phyloP scores from a whole-genome alignment of 2,329 filamentous ascomycete genomes.

The Cytospora piceae region DNA sequence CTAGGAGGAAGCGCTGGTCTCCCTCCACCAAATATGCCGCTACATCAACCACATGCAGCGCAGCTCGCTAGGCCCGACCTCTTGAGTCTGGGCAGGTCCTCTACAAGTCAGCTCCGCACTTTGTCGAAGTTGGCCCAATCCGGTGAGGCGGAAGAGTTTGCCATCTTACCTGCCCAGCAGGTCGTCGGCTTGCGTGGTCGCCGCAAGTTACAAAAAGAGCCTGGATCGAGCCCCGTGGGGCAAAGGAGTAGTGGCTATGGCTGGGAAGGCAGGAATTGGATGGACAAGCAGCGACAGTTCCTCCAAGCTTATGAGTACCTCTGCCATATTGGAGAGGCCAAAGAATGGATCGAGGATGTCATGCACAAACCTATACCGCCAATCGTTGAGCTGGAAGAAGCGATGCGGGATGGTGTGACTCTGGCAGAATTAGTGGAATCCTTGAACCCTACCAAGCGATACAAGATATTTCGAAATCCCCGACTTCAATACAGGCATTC shows the following conservation, averaged over 20 bases:
- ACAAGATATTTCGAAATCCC: constrained; percentile 82
- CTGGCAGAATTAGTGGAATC: constrained; percentile 92
- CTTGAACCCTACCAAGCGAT: constrained; percentile 74
- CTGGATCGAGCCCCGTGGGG: constrained; percentile 50
- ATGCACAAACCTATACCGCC: constrained; percentile 84
- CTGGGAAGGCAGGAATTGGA: constrained; percentile 90
- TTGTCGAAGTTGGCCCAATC: constrained; percentile 82
- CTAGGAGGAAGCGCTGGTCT: constrained; percentile 41
- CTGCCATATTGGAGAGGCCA: constrained; percentile 97
- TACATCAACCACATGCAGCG: constrained; percentile 46
- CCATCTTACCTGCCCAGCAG: constrained; percentile 79
- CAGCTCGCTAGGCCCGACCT: constrained; percentile 72
- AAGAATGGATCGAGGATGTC: constrained; percentile 96
- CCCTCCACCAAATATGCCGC: constrained; percentile 40
- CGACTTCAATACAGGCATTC: constrained; percentile 94
- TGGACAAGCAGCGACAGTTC: constrained; percentile 98
- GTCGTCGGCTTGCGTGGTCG: constrained; percentile 87
- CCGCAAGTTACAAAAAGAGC: constrained; percentile 75
- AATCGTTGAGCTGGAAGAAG: constrained; percentile 92
- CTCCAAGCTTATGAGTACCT: constrained; percentile 97
- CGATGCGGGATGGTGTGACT: constrained; percentile 88
- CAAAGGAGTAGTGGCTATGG: constrained; percentile 58
- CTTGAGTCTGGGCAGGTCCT: constrained; percentile 81
- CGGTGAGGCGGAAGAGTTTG: constrained; percentile 77
- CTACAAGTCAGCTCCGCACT: constrained; percentile 85